These are phyloP conservation scores for Penicillium capsulatum DNA, from an alignment of 2,329 filamentous ascomycete genomes.

Conservation along the genomic window DNA sequence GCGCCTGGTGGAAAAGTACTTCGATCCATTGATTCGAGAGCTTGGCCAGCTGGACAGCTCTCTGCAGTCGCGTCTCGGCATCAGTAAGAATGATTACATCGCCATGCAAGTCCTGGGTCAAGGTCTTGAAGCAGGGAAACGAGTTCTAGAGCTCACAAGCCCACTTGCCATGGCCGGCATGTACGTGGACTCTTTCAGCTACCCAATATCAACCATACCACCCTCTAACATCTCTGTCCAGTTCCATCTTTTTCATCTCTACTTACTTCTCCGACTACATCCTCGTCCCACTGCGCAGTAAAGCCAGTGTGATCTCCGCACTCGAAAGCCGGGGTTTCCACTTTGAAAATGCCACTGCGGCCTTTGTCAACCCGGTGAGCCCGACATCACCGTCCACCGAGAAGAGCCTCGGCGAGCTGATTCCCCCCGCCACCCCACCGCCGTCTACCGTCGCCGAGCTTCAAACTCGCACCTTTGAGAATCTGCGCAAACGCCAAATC, in stretches of 20 bases:
- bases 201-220: not conserved
- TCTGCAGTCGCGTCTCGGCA: conserved; percentile 56
- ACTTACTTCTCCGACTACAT: conserved; percentile 98
- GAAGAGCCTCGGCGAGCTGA: conserved; percentile 22
- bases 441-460: conserved; percentile 75
- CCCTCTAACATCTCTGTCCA: conserved; percentile 28
- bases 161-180: conserved; percentile 88
- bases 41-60: conserved; percentile 49
- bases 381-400: conserved; percentile 31
- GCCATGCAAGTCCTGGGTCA: conserved; percentile 87
- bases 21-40: conserved; percentile 64
- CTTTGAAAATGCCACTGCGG: conserved; percentile 66
- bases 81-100: conserved; percentile 79
- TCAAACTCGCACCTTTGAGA: conserved; percentile 74
- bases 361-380: conserved; percentile 56
- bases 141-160: conserved; percentile 85
- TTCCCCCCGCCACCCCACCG: conserved; percentile 64
- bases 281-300: conserved; percentile 73
- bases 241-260: conserved; percentile 95
- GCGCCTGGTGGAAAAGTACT: conserved; percentile 67
- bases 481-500: conserved; percentile 74
- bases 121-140: conserved; percentile 83
- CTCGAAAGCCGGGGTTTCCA: conserved; percentile 77
- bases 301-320: conserved; percentile 68
- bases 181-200: conserved; percentile 41